Evolutionary conservation across 306 rosid genomes (phyloP).

Genomic region (Carpinus viminea): DNA sequence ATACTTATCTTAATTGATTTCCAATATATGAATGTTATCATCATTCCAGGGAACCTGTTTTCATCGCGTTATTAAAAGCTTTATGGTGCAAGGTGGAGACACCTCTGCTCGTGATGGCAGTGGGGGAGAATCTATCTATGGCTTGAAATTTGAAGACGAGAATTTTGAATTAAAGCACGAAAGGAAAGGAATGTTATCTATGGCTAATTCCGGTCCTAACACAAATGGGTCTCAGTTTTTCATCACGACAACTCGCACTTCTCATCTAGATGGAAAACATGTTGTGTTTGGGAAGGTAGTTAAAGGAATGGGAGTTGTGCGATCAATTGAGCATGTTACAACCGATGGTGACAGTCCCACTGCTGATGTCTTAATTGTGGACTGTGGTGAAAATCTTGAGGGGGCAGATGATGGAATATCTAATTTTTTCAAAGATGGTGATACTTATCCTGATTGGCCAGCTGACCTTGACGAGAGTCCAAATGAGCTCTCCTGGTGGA

Average conservation of each 20-base stretch:
- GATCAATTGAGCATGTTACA: constrained; percentile 69
- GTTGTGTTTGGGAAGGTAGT: constrained; percentile 85
- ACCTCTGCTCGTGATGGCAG: constrained; percentile 91
- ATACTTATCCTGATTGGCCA: constrained; percentile 89
- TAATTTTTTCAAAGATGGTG: constrained; percentile 87
- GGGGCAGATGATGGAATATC: constrained; percentile 78
- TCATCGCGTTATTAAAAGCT: constrained; percentile 76
- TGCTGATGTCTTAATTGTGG: constrained; percentile 53
- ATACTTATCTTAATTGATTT: constrained; percentile 11
- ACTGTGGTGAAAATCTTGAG: constrained; percentile 77
- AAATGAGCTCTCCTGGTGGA: constrained; percentile 80
- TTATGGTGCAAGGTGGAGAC: constrained; percentile 94
- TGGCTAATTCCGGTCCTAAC: constrained; percentile 84
- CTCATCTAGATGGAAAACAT: constrained; percentile 87
- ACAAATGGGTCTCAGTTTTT: constrained; percentile 93
- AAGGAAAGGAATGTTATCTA: constrained; percentile 92
- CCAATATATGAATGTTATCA: constrained; percentile 12
- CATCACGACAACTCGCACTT: constrained; percentile 76
- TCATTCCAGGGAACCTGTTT: constrained; percentile 67
- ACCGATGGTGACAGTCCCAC: constrained; percentile 51
- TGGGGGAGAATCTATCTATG: constrained; percentile 91
- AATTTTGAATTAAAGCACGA: constrained; percentile 86
- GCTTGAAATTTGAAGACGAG: constrained; percentile 81
- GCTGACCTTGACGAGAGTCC: constrained; percentile 71
- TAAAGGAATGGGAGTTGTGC: constrained; percentile 90